phyloP scores from a whole-genome alignment of 192 early-diverging fungal genomes.

The Chytriomyces sp. region DNA sequence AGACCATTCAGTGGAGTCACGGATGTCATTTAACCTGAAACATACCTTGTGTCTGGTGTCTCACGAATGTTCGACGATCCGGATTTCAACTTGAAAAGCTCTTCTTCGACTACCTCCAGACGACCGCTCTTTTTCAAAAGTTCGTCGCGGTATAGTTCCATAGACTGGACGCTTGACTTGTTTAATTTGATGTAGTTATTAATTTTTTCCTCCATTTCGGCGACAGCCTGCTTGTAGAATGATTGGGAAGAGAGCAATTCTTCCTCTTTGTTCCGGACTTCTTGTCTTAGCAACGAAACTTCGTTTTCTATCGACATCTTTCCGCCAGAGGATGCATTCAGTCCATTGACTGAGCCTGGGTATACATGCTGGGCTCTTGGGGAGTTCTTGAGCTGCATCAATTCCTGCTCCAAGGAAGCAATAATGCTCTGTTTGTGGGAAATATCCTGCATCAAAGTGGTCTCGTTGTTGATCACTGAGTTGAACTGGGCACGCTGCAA shows the following conservation, averaged over 20 bases:
- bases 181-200: constrained; percentile 30
- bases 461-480: constrained; percentile 32
- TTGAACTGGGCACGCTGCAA: constrained; percentile 29
- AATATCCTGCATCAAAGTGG: constrained; percentile 24
- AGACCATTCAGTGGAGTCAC: constrained; percentile 1
- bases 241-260: constrained; percentile 30
- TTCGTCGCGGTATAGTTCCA: constrained; percentile 47
- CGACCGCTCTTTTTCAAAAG: constrained; percentile 32
- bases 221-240: constrained; percentile 27
- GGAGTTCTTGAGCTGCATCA: constrained; percentile 13
- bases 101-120: constrained; percentile 32
- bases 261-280: constrained; percentile 30
- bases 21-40: not conserved
- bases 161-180: constrained; percentile 37
- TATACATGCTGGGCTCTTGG: not conserved
- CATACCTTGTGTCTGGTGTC: constrained; percentile 36
- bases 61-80: constrained; percentile 6
- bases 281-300: constrained; percentile 21
- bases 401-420: constrained; percentile 23
- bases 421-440: constrained; percentile 24
- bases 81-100: constrained; percentile 27
- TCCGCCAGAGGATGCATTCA: not conserved
- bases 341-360: not conserved
- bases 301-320: constrained; percentile 6
- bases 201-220: constrained; percentile 38